Base-by-base conservation (phyloP, 441 rosid species). In the Adansonia grandidieri region DNA sequence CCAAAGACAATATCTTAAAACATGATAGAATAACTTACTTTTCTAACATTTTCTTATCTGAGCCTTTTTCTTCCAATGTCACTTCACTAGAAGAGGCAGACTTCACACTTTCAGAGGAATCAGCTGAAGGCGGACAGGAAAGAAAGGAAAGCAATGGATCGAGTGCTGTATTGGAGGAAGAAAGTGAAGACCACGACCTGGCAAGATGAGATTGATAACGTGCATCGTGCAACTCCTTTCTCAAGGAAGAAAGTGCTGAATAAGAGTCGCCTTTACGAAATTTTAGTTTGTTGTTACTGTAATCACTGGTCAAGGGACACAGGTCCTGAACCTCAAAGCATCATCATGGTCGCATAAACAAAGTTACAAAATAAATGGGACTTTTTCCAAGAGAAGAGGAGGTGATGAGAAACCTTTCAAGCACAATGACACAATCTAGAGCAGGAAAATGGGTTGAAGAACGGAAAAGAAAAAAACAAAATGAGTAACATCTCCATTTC, bases 141-240 rank as follows among this genome's bases (percentile, higher is more conserved):
- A 93, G 80, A 76, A 92, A 93, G 42, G 95, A 91, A 75, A 92
- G 75, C 84, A 92, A 85, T 10, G 94, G 87, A 80, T 89, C 96
- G 19, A 82, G 87, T 42, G 80, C 86, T 79, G 79, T 80, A 71
- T 84, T 87, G 48, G 95, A 81, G 72, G 93, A 82, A 63, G 87
- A 84, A 72, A 65, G 82, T 22, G 74, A 74, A 51, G 89, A 77
- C 2, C 87, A 71, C 24, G 87, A 82, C 77, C 81, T 86, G 44
- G 86, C 79, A 79, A 87, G 80, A 69, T 87, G 82, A 44, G 93
- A 85, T 78, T 83, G 89, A 78, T 88, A 79, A 64, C 86, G 84
- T 19, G 74, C 91, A 78, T 88, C 85, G 37, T 83, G 76, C 28
- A 82, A 79, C 79, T 88, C 95, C 85, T 82, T 89, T 80, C 83